Conservation (phyloP, 345 rosid genomes). For the Sonneratia caseolaris region DNA sequence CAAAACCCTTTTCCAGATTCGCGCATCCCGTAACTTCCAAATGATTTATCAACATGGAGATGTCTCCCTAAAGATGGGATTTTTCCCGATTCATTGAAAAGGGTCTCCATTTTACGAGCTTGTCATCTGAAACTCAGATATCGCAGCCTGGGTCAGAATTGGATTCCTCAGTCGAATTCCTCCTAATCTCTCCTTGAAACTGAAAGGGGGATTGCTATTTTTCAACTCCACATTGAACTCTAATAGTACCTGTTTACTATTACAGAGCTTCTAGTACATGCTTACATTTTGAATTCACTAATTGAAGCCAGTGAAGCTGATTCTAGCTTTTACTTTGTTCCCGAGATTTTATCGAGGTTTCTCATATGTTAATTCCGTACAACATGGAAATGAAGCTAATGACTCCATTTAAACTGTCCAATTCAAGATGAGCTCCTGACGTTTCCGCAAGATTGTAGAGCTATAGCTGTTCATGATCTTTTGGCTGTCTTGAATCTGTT, state of each 20-base stretch:
- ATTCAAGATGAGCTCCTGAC: not conserved
- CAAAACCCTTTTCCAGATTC: not conserved
- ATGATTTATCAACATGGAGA: not conserved
- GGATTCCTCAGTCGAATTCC: not conserved
- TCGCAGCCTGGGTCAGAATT: not conserved
- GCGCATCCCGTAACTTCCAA: not conserved
- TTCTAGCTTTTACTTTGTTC: not conserved
- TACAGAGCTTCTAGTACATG: no score
- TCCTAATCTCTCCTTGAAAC: not conserved
- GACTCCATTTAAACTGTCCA: not conserved
- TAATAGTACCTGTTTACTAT: not conserved
- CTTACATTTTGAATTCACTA: not conserved
- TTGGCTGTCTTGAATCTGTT: constrained; percentile 9
- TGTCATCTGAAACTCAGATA: not conserved
- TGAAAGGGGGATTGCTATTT: not conserved
- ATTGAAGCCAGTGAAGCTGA: not conserved
- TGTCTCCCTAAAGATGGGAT: not conserved
- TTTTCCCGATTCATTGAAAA: not conserved
- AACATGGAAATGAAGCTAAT: not conserved
- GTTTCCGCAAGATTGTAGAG: not conserved
- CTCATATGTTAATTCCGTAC: not conserved
- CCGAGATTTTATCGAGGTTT: not conserved
- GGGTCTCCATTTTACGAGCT: not conserved
- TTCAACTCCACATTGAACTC: not conserved
- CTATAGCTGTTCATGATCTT: constrained; percentile 11